Conservation (phyloP, 192 early-diverging fungal species). For the Geosiphon pyriformis region DNA sequence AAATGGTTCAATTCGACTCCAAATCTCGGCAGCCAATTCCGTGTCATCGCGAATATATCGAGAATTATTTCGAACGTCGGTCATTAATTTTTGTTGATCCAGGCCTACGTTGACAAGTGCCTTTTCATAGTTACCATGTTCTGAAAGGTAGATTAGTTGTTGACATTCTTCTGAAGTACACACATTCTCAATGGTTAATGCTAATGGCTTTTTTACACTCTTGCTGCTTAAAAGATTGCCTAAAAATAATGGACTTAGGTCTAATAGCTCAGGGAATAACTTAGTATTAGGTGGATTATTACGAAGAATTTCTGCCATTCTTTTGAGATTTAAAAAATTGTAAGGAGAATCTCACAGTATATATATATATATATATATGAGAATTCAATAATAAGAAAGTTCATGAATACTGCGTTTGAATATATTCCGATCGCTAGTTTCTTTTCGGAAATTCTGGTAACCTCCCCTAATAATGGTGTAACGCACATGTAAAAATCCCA, state of each 20-base stretch:
- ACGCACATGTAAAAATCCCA: no score
- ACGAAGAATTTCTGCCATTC: neutral
- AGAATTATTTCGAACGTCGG: conserved; percentile 9
- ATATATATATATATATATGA: no score
- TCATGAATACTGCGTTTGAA: no score
- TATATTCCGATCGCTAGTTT: no score
- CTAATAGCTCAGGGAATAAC: neutral
- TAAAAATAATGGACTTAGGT: neutral
- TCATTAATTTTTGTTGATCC: conserved; percentile 1
- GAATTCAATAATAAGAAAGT: no score
- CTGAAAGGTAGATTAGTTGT: conserved; percentile 30
- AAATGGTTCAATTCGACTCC: conserved; percentile 26
- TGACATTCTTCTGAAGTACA: conserved; percentile 34
- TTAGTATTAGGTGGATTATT: neutral
- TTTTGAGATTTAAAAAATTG: neutral
- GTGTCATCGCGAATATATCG: conserved; percentile 34
- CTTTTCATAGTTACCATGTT: conserved; percentile 27
- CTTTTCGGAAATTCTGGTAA: no score
- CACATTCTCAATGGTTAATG: conserved; percentile 32
- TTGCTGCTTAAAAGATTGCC: no score
- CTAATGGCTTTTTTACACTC: neutral
- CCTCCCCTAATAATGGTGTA: no score
- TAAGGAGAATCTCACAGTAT: no score
- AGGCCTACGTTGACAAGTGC: conserved; percentile 34
- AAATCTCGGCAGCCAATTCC: conserved; percentile 20